Evolutionary conservation across 2,329 filamentous ascomycete species (phyloP), one percentile per base, ranked within the genome.

Genomic region (Trichoderma sp.): DNA sequence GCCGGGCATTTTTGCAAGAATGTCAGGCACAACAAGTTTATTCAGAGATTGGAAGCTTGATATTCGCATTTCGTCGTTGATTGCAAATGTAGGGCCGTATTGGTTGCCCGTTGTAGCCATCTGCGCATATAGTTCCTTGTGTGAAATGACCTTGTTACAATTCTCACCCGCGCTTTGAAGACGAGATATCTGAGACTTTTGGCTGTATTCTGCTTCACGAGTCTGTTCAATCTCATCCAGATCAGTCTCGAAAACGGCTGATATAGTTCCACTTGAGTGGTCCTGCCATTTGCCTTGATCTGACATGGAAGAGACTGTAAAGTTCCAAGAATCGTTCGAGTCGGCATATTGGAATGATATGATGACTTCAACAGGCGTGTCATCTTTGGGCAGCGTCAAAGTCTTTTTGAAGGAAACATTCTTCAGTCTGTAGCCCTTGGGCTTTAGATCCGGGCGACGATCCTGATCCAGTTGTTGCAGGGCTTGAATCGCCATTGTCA

Each of bases 1-100:
- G 45, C 83, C 83, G 0, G 89, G 89, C 89, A 91, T 91, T 53
- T 82, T 84, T 3, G 85, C 82, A 77, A 81, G 85, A 2, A 88
- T 91, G 76, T 90, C 85, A 0, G 88, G 87, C 3, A 89, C 82
- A 11, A 80, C 78, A 3, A 89, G 80, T 2, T 81, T 82, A 63
- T 82, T 83, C 41, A 84, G n/a, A 33, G 69, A 73, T n/a, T 65
- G 69, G 4, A 18, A 65, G 2, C 3, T 27, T 21, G 69, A 12
- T 12, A 73, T 59, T 5, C 35, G 9, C 31, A 41, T 33, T 50
- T 65, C 69, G 5, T 53, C 29, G 6, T 63, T 73, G 35, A 63
- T 63, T 9, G 69, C 69, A 50, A 73, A 73, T 1, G 56, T 18
- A 7, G 69, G 69, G 11, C 69, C 69, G 11, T 63, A 73, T 4